Evolutionary conservation across 2,329 filamentous ascomycete species (phyloP).

Genomic region (Mariannaea sp.): DNA sequence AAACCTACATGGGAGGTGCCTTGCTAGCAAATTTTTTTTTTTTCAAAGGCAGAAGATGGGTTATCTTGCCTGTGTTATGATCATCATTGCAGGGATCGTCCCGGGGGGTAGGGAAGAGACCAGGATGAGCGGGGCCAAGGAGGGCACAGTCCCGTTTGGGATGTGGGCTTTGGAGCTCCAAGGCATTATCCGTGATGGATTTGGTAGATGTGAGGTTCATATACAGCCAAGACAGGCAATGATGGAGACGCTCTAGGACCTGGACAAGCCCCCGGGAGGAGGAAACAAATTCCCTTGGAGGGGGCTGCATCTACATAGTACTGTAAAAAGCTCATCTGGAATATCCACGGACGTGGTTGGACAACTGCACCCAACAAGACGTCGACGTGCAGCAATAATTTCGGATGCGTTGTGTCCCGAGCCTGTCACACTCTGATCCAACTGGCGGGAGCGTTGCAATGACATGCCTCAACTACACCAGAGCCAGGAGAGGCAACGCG

Average conservation of each 20-base stretch:
- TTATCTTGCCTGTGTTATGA: not conserved
- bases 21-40: no score
- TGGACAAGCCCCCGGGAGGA: constrained; percentile 1
- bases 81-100: constrained; percentile 27
- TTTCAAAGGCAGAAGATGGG: no score
- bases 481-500: constrained; percentile 6
- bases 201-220: constrained; percentile 1
- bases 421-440: constrained; percentile 28
- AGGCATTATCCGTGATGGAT: constrained; percentile 11
- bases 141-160: constrained; percentile 27
- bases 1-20: no score
- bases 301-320: constrained; percentile 5
- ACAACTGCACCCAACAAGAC: constrained; percentile 19
- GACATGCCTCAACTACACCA: constrained; percentile 7
- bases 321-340: constrained; percentile 8
- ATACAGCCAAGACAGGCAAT: constrained; percentile 27
- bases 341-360: constrained; percentile 21
- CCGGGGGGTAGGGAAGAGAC: no score
- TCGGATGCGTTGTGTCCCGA: constrained; percentile 37
- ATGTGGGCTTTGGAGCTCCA: not conserved
- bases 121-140: no score
- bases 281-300: not conserved
- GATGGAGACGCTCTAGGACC: constrained; percentile 8
- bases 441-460: constrained; percentile 11
- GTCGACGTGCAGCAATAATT: constrained; percentile 38